Conservation (phyloP, 2,329 filamentous ascomycete species). For the Gaeumannomyces tritici region DNA sequence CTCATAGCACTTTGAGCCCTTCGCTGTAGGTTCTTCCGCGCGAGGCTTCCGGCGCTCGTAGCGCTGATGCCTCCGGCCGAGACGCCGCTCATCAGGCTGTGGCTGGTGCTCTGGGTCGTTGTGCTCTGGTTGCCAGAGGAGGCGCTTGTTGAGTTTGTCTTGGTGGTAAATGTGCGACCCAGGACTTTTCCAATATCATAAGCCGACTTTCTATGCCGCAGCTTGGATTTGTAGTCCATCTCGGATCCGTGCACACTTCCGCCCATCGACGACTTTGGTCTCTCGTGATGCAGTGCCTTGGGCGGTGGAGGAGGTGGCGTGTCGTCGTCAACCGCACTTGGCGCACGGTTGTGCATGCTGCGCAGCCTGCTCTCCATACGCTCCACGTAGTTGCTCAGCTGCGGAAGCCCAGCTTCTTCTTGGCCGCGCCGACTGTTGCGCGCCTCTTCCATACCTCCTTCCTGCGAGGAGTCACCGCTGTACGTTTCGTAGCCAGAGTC, state of each 20-base stretch:
- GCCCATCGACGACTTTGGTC: constrained; percentile 45
- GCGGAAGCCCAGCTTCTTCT: constrained; percentile 51
- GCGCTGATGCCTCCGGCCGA: constrained; percentile 89
- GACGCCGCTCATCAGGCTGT: constrained; percentile 86
- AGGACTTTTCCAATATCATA: constrained; percentile 68
- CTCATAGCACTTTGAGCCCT: constrained; percentile 58
- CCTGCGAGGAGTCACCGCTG: constrained; percentile 39
- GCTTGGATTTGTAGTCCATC: constrained; percentile 25
- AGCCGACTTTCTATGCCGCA: constrained; percentile 62
- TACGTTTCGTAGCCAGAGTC: constrained; percentile 54
- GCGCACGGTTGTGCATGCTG: constrained; percentile 56
- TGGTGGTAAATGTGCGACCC: constrained; percentile 75
- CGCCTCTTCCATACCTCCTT: constrained; percentile 20
- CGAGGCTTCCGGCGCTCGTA: constrained; percentile 89
- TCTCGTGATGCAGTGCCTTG: neutral
- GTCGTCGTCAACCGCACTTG: constrained; percentile 35
- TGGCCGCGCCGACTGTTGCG: constrained; percentile 27
- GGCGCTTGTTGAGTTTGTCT: constrained; percentile 73
- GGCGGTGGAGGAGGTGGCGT: constrained; percentile 49
- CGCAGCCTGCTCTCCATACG: constrained; percentile 81
- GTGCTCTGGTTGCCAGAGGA: constrained; percentile 64
- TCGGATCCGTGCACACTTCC: constrained; percentile 24
- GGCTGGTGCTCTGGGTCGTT: constrained; percentile 63
- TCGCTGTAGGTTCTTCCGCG: constrained; percentile 54
- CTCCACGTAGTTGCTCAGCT: constrained; percentile 79